phyloP scores from a whole-genome alignment of 352 stramenopile species.

The Thalassiosira pacifica region DNA sequence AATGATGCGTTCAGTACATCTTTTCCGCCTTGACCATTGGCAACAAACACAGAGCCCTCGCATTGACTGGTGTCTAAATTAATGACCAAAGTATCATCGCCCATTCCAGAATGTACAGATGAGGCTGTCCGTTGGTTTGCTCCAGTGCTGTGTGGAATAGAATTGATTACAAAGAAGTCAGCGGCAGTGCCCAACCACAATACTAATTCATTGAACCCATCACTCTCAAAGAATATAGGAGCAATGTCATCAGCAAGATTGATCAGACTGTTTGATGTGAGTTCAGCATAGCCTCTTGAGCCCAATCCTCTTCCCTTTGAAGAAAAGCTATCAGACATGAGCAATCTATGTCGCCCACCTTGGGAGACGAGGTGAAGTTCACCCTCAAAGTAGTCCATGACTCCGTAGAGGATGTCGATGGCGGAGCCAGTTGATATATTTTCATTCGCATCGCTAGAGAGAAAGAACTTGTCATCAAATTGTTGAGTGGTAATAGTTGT shows the following conservation, averaged over 20 bases:
- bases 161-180: constrained; percentile 50
- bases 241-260: constrained; percentile 56
- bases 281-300: constrained; percentile 15
- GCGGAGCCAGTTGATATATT: constrained; percentile 23
- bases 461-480: constrained; percentile 61
- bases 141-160: constrained; percentile 28
- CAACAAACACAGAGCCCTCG: constrained; percentile 48
- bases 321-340: constrained; percentile 62
- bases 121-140: constrained; percentile 36
- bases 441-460: constrained; percentile 62
- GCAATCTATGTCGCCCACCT: constrained; percentile 50
- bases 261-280: constrained; percentile 41
- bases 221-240: constrained; percentile 58
- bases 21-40: constrained; percentile 59
- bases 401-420: constrained; percentile 53
- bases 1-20: constrained; percentile 56
- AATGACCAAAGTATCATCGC: constrained; percentile 58
- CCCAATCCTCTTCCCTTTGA: constrained; percentile 40
- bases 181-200: constrained; percentile 53
- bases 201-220: constrained; percentile 51
- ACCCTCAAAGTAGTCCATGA: constrained; percentile 60
- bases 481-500: constrained; percentile 46
- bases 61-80: constrained; percentile 21
- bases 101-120: constrained; percentile 56
- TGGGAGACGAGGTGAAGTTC: constrained; percentile 49